Evolutionary conservation across 805 yeast species (phyloP), one percentile per base, ranked within the genome.

Genomic region (Debaryomyces prosopidis): DNA sequence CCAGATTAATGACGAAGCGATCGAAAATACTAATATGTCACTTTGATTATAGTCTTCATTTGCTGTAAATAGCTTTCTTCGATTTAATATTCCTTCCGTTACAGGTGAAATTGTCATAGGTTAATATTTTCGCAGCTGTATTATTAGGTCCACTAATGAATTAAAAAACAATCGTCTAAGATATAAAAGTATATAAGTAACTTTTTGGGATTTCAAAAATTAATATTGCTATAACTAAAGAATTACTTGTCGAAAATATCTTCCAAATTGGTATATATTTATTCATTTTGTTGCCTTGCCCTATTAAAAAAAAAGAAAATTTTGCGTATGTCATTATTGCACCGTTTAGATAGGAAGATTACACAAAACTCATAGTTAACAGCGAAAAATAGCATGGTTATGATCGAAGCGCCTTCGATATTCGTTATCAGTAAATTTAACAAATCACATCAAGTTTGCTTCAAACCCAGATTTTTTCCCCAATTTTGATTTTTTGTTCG

Each of bases 1-100:
- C 70, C 92, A 80, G 42, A 91, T 96, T 58, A 89, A 61, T 18
- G 87, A 80, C 1, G 87, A 74, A 30, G 87, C 85, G 7, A 82
- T 57, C 12, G 85, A 68, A 51, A 85, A 75, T 52, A 84, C 38
- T 19, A 69, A 54, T 30, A 69, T 58, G 12, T 38, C 40, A 37
- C 62, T 51, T 19, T 62, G 57, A 44, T 68, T 55, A 47, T 66
- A 64, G 19, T 63, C 56, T 11, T 55, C 57, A 48, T 70, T 68
- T 51, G 70, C 68, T 2, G 63, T 57, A 51, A 71, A 72, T 15
- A 68, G 51, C 35, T 60, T 49, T 53, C 73, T 60, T 55, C 59
- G 59, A 34, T 65, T 56, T 41, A 66, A 49, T 42, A 58, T 46
- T 49, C 51, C 56, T 28, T 42, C 28, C 32, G 37, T 36, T 32